Percentiles rank a stretch among this genome's conserved stretches.
Evolutionary conservation across 1,284 basidiomycete genomes (phyloP).

Genomic region (Leccinum subrobustum): DNA sequence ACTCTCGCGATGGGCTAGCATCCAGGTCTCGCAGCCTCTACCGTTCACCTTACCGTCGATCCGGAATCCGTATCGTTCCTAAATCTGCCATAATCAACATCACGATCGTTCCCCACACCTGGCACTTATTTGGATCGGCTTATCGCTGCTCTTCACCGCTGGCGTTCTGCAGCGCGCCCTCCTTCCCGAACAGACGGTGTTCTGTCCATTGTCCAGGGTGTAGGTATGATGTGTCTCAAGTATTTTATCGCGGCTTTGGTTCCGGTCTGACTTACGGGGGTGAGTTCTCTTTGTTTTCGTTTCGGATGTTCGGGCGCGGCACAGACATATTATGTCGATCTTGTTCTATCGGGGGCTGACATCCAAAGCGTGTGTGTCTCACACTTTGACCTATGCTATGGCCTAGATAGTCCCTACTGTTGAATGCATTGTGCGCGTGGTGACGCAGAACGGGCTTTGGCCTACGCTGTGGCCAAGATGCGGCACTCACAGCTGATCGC

Average conservation of each 20-base stretch:
- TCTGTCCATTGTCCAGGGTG: constrained; percentile 50
- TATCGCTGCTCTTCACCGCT: no score
- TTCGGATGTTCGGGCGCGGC: neutral
- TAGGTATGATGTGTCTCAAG: constrained; percentile 70
- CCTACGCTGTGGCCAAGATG: neutral
- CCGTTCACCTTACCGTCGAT: no score
- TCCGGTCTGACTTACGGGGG: neutral
- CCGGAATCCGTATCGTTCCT: no score
- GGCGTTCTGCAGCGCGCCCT: no score
- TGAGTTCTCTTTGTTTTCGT: neutral
- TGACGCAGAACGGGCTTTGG: neutral
- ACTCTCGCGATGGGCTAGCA: no score
- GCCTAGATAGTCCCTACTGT: neutral
- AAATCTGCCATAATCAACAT: no score
- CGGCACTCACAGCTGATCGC: neutral
- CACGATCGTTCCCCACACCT: no score
- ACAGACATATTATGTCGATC: neutral
- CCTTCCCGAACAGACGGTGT: no score
- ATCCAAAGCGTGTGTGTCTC: neutral
- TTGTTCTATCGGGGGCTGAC: neutral
- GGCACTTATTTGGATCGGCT: no score
- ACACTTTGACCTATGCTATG: neutral
- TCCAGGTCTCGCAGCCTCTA: no score
- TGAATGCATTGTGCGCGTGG: no score
- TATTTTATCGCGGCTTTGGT: neutral